phyloP scores from a whole-genome alignment of 2,329 filamentous ascomycete genomes.

The Aspergillus sojae region DNA sequence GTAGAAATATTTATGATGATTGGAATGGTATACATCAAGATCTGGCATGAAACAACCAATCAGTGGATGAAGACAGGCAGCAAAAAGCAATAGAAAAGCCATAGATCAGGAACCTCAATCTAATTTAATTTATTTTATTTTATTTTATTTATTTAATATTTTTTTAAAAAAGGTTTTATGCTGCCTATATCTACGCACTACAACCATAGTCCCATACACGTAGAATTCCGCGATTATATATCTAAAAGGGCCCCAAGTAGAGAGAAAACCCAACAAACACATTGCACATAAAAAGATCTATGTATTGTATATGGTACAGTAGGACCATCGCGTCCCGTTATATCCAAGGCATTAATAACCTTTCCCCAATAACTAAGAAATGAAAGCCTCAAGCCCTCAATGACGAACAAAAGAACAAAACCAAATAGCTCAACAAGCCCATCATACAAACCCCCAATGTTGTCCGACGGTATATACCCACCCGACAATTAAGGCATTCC shows the following conservation, averaged over 20 bases:
- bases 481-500: neutral
- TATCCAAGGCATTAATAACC: constrained; percentile 2
- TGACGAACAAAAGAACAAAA: constrained; percentile 8
- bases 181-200: neutral
- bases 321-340: neutral
- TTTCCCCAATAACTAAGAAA: neutral
- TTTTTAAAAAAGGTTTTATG: neutral
- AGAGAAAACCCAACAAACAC: neutral
- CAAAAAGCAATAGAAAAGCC: neutral
- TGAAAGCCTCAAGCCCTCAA: neutral
- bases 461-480: neutral
- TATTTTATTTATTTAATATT: too few species aligned
- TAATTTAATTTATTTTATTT: neutral
- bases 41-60: neutral
- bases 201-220: neutral
- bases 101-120: neutral
- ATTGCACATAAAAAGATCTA: constrained; percentile 2
- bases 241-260: neutral
- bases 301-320: constrained; percentile 1
- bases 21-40: constrained; percentile 2
- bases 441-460: neutral
- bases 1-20: neutral
- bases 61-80: neutral
- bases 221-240: neutral
- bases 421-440: neutral